Evolutionary conservation across 2,329 filamentous ascomycete species (phyloP).

Genomic region (Lachnellula suecica): DNA sequence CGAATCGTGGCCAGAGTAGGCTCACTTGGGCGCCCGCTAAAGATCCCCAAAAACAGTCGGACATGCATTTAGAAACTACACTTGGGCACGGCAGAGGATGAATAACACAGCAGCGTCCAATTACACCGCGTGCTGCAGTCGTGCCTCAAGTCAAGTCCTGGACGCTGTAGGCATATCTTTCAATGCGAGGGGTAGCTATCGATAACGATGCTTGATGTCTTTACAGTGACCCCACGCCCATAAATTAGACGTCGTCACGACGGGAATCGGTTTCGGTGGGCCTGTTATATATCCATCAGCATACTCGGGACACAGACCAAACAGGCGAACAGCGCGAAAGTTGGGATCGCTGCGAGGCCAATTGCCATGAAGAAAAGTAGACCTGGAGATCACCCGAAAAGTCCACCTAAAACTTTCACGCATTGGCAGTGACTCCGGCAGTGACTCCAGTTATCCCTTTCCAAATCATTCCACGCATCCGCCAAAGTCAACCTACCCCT

Average conservation of each 20-base stretch:
- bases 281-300: background rate
- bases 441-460: no score
- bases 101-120: background rate
- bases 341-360: no score
- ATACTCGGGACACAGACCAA: conserved; percentile 1
- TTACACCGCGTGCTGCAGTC: background rate
- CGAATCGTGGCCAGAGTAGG: conserved; percentile 2
- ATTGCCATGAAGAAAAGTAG: conserved; percentile 5
- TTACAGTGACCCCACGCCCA: conserved; percentile 3
- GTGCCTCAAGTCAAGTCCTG: background rate
- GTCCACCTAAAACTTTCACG: no score
- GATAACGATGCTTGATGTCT: background rate
- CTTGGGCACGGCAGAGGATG: background rate
- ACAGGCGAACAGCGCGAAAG: background rate
- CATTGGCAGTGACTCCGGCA: no score
- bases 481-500: no score
- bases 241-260: conserved; percentile 3
- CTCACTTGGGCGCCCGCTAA: conserved; percentile 10
- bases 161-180: background rate
- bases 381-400: conserved; percentile 23
- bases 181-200: background rate
- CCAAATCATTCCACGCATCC: no score
- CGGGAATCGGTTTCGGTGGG: background rate
- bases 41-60: conserved; percentile 12
- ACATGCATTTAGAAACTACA: conserved; percentile 5